phyloP scores from a whole-genome alignment of 1,284 basidiomycete genomes.

The Pterulicium gracile region DNA sequence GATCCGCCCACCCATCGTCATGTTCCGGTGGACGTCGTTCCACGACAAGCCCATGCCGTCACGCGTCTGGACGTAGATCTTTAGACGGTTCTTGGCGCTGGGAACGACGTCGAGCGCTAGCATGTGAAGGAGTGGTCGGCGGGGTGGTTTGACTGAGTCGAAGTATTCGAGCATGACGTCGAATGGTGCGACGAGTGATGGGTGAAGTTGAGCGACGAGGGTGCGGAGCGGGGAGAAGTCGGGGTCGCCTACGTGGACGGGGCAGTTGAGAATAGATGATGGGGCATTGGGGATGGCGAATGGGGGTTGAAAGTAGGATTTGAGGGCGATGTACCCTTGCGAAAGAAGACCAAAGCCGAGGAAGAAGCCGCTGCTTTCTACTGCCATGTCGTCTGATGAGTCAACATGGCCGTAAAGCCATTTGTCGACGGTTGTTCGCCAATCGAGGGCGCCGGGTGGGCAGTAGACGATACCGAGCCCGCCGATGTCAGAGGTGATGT shows the following conservation, averaged over 20 bases:
- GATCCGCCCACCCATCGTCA: background rate
- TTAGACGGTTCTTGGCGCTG: constrained; percentile 16
- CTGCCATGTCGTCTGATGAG: background rate
- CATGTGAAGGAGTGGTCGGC: constrained; percentile 17
- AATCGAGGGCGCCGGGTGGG: background rate
- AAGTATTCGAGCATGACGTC: constrained; percentile 17
- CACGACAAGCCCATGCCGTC: constrained; percentile 1
- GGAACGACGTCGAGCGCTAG: constrained; percentile 18
- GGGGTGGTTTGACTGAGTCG: constrained; percentile 12
- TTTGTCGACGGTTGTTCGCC: background rate
- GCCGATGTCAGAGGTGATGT: background rate
- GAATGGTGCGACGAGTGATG: constrained; percentile 15
- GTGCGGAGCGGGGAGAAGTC: constrained; percentile 14
- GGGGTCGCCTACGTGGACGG: constrained; percentile 14
- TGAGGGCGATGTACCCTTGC: background rate
- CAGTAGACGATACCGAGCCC: background rate
- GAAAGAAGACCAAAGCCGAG: background rate
- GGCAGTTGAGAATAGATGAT: background rate
- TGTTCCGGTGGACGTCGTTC: background rate
- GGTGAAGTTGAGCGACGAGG: constrained; percentile 16
- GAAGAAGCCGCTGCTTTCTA: constrained; percentile 1
- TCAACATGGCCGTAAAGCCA: background rate
- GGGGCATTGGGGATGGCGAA: background rate
- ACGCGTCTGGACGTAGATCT: constrained; percentile 7
- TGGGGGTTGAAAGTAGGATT: background rate